phyloP scores from a whole-genome alignment of 768 basidiomycete genomes.

The Leccinum subgranulosum region DNA sequence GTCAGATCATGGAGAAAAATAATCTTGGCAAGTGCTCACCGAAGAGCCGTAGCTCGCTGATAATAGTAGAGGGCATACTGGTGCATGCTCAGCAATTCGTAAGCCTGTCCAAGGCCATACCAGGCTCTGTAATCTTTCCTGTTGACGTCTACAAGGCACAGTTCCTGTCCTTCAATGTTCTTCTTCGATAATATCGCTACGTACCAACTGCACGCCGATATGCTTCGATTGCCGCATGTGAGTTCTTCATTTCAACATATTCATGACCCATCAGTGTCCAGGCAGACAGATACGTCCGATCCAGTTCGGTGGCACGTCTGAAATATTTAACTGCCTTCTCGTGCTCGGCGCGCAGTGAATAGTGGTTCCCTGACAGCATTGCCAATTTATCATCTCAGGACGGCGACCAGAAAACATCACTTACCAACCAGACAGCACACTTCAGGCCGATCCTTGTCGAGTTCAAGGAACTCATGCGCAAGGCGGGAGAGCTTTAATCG shows the following conservation, averaged over 20 bases:
- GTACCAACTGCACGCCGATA: slow-evolving; percentile 93
- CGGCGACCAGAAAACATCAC: slow-evolving; percentile 20
- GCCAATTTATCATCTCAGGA: background rate
- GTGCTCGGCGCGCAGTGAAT: slow-evolving; percentile 89
- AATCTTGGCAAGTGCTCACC: slow-evolving; percentile 42
- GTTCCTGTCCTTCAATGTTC: background rate
- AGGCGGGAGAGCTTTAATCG: slow-evolving; percentile 83
- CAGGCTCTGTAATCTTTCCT: slow-evolving; percentile 97
- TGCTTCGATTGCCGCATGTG: slow-evolving; percentile 97
- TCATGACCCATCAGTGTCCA: slow-evolving; percentile 99
- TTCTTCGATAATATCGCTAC: slow-evolving; percentile 22
- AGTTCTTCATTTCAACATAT: slow-evolving; percentile 98
- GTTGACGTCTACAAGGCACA: slow-evolving; percentile 68
- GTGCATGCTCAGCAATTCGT: slow-evolving; percentile 95
- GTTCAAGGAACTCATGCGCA: slow-evolving; percentile 84
- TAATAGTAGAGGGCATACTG: slow-evolving; percentile 96
- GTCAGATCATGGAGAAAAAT: slow-evolving; percentile 1
- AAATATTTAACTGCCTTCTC: slow-evolving; percentile 97
- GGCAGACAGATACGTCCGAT: slow-evolving; percentile 91
- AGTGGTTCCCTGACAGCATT: slow-evolving; percentile 79
- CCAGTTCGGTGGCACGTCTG: slow-evolving; percentile 89
- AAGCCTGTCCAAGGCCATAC: slow-evolving; percentile 98
- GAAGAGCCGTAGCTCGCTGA: slow-evolving; percentile 88
- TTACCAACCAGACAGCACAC: slow-evolving; percentile 93
- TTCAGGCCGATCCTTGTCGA: slow-evolving; percentile 94